These are phyloP conservation scores for Coleophoma eucalyptorum DNA, from an alignment of 2,329 filamentous ascomycete species.

Conservation along the genomic window DNA sequence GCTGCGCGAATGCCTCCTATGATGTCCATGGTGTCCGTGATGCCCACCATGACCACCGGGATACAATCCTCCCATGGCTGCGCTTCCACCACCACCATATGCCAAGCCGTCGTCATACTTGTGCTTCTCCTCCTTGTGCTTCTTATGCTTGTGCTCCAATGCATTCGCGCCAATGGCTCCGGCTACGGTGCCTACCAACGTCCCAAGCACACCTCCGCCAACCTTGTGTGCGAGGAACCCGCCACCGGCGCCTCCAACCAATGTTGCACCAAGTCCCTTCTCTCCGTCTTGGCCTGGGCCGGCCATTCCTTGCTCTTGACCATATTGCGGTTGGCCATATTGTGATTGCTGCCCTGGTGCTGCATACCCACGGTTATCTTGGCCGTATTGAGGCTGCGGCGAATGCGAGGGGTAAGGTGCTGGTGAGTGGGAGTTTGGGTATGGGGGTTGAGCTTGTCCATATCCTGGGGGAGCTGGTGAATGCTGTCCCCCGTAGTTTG, in stretches of 20 bases:
- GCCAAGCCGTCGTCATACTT: slow-evolving; percentile 5
- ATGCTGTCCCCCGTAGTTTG: slow-evolving; percentile 6
- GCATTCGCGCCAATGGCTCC: slow-evolving; percentile 53
- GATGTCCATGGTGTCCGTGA: slow-evolving; percentile 10
- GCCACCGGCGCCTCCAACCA: slow-evolving; percentile 49
- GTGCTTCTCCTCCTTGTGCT: slow-evolving; percentile 26
- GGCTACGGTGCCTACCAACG: slow-evolving; percentile 46
- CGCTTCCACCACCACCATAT: slow-evolving; percentile 4
- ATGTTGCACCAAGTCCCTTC: slow-evolving; percentile 49
- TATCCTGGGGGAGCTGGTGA: background rate
- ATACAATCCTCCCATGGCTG: slow-evolving; percentile 15
- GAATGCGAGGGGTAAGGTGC: slow-evolving; percentile 3
- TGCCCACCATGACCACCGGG: slow-evolving; percentile 6
- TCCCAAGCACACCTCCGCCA: slow-evolving; percentile 49
- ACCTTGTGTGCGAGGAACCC: slow-evolving; percentile 50
- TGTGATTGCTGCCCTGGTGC: background rate
- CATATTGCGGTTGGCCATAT: slow-evolving; percentile 4
- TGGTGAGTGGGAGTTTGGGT: slow-evolving; percentile 16
- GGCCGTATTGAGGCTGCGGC: background rate
- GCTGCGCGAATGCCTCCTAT: slow-evolving; percentile 11
- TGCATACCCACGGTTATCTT: slow-evolving; percentile 7
- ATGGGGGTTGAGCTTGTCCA: slow-evolving; percentile 15
- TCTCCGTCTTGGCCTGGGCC: slow-evolving; percentile 38
- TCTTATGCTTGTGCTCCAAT: slow-evolving; percentile 40
- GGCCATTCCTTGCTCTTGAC: slow-evolving; percentile 7